Conservation (phyloP, 2,329 filamentous ascomycete genomes). For the Rhexocercosporidium sp. region DNA sequence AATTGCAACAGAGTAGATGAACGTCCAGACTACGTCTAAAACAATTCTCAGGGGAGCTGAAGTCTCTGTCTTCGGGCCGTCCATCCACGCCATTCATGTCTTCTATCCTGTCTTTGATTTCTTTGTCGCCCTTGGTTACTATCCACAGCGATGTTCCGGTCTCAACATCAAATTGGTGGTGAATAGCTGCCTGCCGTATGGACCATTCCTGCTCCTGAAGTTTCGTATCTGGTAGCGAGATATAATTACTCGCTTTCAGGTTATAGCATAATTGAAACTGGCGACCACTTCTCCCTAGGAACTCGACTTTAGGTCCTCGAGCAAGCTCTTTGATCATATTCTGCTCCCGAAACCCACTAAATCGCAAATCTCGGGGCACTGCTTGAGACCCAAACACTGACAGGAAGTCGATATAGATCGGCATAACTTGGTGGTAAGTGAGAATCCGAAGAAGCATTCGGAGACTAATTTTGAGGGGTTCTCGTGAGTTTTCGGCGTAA, state of each 20-base stretch:
- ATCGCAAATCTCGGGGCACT: conserved; percentile 35
- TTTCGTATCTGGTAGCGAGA: background rate
- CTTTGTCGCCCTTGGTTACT: conserved; percentile 43
- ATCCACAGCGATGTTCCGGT: conserved; percentile 48
- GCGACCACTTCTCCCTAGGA: conserved; percentile 32
- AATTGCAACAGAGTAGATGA: conserved; percentile 47
- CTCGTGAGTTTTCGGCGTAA: background rate
- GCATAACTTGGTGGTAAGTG: conserved; percentile 43
- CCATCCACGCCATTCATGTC: conserved; percentile 42
- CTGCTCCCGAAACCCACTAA: conserved; percentile 34
- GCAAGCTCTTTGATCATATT: background rate
- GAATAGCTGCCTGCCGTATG: conserved; percentile 35
- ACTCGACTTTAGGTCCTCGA: background rate
- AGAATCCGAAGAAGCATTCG: conserved; percentile 26
- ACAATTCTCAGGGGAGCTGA: conserved; percentile 40
- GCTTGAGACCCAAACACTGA: conserved; percentile 38
- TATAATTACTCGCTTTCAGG: background rate
- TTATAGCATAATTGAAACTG: conserved; percentile 39
- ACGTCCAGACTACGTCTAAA: conserved; percentile 45
- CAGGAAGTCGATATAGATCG: conserved; percentile 42
- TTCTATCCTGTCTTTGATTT: conserved; percentile 40
- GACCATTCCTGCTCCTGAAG: conserved; percentile 25
- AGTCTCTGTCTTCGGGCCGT: conserved; percentile 43
- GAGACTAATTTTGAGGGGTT: background rate
- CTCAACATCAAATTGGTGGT: conserved; percentile 38